Percentiles rank a stretch among this genome's conserved stretches.
Conservation (phyloP, 1,139 yeast genomes). For the Debaryomyces sp. region DNA sequence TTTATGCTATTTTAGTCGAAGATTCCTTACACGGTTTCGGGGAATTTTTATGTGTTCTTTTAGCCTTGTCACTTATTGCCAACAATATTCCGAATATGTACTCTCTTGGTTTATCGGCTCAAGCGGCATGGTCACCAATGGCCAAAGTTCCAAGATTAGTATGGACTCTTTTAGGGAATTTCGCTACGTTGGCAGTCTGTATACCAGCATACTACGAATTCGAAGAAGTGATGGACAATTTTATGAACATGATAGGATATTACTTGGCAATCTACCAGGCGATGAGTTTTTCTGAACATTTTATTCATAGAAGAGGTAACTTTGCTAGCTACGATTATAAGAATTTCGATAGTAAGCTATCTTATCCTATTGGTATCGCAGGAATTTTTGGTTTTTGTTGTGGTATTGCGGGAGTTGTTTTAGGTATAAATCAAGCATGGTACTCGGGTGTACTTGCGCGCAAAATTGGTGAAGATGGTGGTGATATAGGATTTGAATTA, state of each 20-base stretch:
- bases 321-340: constrained; percentile 61
- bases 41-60: constrained; percentile 80
- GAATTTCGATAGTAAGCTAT: constrained; percentile 56
- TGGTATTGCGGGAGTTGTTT: constrained; percentile 83
- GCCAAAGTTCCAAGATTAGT: constrained; percentile 74
- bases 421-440: constrained; percentile 89
- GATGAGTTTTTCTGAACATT: constrained; percentile 74
- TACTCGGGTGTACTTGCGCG: constrained; percentile 70
- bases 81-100: constrained; percentile 93
- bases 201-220: constrained; percentile 85
- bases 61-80: constrained; percentile 83
- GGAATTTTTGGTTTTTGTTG: constrained; percentile 77
- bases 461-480: constrained; percentile 68
- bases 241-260: constrained; percentile 89
- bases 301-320: constrained; percentile 68
- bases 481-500: constrained; percentile 87
- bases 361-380: constrained; percentile 75
- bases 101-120: constrained; percentile 83
- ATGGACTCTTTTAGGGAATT: constrained; percentile 81
- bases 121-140: constrained; percentile 76
- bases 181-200: constrained; percentile 77
- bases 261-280: constrained; percentile 86
- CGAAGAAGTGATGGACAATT: constrained; percentile 71
- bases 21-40: constrained; percentile 88
- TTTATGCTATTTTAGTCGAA: constrained; percentile 73